Percentiles rank a stretch among this genome's conserved stretches.
These are phyloP conservation scores for Fusarium heterosporum DNA, from an alignment of 2,329 filamentous ascomycete species.

Conservation along the genomic window DNA sequence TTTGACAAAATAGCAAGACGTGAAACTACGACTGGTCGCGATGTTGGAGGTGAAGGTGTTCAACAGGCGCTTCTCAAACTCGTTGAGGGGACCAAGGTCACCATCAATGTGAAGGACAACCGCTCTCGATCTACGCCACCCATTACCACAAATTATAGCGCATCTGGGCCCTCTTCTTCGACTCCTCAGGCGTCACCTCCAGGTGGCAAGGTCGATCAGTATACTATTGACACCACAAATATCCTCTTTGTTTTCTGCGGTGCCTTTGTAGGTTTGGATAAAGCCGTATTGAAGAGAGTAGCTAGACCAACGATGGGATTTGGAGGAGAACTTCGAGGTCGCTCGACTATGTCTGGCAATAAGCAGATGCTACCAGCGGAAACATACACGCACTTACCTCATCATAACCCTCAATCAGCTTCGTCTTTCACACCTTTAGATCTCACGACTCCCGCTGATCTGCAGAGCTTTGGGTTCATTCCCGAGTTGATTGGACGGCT, in stretches of 20 bases:
- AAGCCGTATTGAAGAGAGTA: constrained; percentile 86
- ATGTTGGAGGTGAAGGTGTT: constrained; percentile 95
- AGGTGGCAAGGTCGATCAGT: constrained; percentile 68
- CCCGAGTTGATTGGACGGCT: constrained; percentile 96
- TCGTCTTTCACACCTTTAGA: constrained; percentile 71
- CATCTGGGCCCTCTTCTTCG: constrained; percentile 57
- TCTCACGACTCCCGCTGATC: constrained; percentile 77
- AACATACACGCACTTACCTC: constrained; percentile 66
- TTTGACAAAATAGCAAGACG: constrained; percentile 96
- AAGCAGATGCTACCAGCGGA: constrained; percentile 74
- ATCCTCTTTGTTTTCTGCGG: constrained; percentile 98
- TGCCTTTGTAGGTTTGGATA: constrained; percentile 93
- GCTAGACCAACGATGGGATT: constrained; percentile 90
- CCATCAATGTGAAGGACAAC: constrained; percentile 87
- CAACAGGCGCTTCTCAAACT: constrained; percentile 96
- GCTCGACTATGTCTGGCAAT: constrained; percentile 60
- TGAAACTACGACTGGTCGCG: constrained; percentile 88
- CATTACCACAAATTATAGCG: constrained; percentile 65
- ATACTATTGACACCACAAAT: constrained; percentile 89
- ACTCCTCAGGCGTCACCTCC: constrained; percentile 61
- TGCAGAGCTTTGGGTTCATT: constrained; percentile 90
- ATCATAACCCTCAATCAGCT: constrained; percentile 58
- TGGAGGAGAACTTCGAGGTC: constrained; percentile 80
- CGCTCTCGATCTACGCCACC: constrained; percentile 65
- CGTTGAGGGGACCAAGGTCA: constrained; percentile 93